phyloP scores from a whole-genome alignment of 2,329 filamentous ascomycete genomes.

The Penicillium aurantiogriseum region DNA sequence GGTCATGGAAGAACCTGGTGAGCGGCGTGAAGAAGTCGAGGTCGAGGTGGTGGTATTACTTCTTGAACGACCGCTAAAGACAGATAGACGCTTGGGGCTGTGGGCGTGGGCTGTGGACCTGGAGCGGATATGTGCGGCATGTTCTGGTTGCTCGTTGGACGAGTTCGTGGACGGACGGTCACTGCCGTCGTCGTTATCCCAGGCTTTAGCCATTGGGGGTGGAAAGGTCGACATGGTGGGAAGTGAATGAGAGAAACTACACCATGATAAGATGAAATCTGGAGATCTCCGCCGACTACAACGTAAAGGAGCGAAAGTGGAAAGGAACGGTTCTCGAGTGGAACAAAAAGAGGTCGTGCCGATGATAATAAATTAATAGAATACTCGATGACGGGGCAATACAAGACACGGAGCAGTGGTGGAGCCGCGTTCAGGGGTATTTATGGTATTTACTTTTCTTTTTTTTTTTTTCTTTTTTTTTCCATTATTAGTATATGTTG shows the following conservation, averaged over 20 bases:
- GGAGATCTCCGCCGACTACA: slow-evolving; percentile 10
- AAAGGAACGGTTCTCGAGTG: slow-evolving; percentile 10
- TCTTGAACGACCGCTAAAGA: slow-evolving; percentile 41
- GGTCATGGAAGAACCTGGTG: slow-evolving; percentile 46
- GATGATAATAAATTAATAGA: slow-evolving; percentile 13
- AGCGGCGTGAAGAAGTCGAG: slow-evolving; percentile 49
- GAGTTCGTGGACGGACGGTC: slow-evolving; percentile 33
- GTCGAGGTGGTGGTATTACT: slow-evolving; percentile 53
- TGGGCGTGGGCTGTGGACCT: slow-evolving; percentile 37
- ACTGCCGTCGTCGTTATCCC: slow-evolving; percentile 28
- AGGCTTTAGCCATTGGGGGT: slow-evolving; percentile 7
- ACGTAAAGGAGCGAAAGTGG: slow-evolving; percentile 7
- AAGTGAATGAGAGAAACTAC: slow-evolving; percentile 5
- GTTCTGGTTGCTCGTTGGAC: slow-evolving; percentile 36
- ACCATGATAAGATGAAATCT: slow-evolving; percentile 12
- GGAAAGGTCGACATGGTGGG: slow-evolving; percentile 9
- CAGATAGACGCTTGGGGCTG: slow-evolving; percentile 41
- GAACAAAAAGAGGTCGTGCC: slow-evolving; percentile 2
- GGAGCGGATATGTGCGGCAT: slow-evolving; percentile 36
- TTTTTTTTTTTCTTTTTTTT: background rate
- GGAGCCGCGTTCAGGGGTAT: slow-evolving; percentile 12
- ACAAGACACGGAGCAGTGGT: slow-evolving; percentile 1
- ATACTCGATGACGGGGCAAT: slow-evolving; percentile 8
- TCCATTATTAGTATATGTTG: slow-evolving; percentile 1
- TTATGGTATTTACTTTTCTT: slow-evolving; percentile 6